Base-by-base conservation (phyloP, 177 flowering plant genomes). In the Vitis hybrid region DNA sequence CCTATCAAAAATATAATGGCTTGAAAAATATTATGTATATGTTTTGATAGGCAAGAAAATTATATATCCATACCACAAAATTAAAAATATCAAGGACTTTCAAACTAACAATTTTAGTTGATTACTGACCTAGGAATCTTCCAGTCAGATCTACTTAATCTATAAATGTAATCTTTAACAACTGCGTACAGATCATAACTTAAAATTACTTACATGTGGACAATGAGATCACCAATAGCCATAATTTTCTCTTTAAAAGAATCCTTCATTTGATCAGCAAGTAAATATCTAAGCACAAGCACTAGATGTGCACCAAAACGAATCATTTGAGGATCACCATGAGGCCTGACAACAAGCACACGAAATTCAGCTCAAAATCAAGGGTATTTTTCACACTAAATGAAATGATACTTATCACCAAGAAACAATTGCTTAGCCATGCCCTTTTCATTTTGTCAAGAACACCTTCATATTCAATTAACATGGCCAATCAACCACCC, bases 271-370 rank as follows among this genome's bases (percentile, higher is more conserved):
- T 89, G 88, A 57, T 91, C 97, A 56, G 79, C 88, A 72, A 89
- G 86, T 54, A 96, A 77, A 82, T 79, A 83, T 77, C 99, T 82
- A 34, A 96, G 94, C 74, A 93, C 92, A 81, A 96, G 92, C 59
- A 96, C 99, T 65, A 93, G 65, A 77, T 96, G 99, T 57, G 99
- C 98, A 66, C 97, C 95, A 87, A 96, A 93, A 45, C 97, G 91
- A 52, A 93, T 88, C 93, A 96, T 88, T 67, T 93, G 98, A 61
- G 99, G 91, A 81, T 96, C 98, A 68, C 97, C 97, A 82, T 88
- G 89, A 52, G 91, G 95, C 87, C 99, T 96, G 85, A 54, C 32
- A 75, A 30, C 50, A 66, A 74, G 26, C 64, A 61, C 26, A 56
- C 52, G 14, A 59, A 50, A 52, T 48, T 57, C 48, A 62, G 12